Evolutionary conservation across 225 moss, liverwort and hornwort genomes (phyloP), one percentile per base, ranked within the genome.

Genomic region (Pseudoscleropodium purum): DNA sequence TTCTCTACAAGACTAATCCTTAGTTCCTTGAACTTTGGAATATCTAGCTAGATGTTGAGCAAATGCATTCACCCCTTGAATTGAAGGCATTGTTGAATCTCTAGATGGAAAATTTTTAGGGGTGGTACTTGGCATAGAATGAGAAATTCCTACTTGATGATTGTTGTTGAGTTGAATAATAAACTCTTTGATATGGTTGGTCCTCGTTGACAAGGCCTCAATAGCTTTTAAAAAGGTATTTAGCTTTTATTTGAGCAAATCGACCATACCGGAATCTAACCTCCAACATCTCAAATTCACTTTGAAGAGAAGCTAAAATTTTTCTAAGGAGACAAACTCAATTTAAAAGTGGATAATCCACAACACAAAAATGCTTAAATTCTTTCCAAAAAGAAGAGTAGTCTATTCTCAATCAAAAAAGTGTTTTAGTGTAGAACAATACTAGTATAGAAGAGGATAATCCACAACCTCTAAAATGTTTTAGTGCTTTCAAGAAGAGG

Each of bases 101-200:
- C 7, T 21, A 37, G 4, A 37, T 68, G 37, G 21, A 37, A 37
- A 37, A 1, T 3, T 6, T n/a, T 69, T 7, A 69, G 11, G 0
- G n/a, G n/a, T 69, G 2, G 7, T 7, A 13, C 4, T 69, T 2
- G 2, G 0, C 1, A 13, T 69, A 13, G 12, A 36, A n/a, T n/a
- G 7, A 23, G 13, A 69, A 23, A 2, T 4, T n/a, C n/a, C 11
- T 13, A 0, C 4, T 4, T 3, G 1, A 14, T 39, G n/a, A n/a
- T 39, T 12, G 0, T 68, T 70, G 13, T 69, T 69, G 2, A 24
- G 4, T n/a, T 2, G 7, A 23, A 11, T n/a, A 24, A n/a, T 7
- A n/a, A 69, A n/a, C 4, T 69, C 13, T 69, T n/a, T 0, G 1
- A n/a, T 69, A 4, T 21, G 1, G 4, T 23, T 69, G 13, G 7